Evolutionary conservation across 1,284 basidiomycete genomes (phyloP), one percentile per base, ranked within the genome.

Genomic region (Cryptococcus amylolentus): DNA sequence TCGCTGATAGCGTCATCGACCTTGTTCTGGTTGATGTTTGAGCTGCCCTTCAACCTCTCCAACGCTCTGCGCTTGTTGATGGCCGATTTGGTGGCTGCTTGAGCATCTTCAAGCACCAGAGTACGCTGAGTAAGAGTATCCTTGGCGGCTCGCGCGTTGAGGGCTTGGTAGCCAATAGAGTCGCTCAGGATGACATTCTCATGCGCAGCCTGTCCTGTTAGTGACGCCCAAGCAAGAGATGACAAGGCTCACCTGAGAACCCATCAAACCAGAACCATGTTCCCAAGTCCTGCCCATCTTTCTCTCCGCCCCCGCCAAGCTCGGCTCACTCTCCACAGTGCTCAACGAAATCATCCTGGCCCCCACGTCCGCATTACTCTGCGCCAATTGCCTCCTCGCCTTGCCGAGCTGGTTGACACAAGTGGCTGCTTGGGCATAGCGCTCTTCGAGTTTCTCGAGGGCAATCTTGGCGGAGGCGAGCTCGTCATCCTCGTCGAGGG

Each of bases 1-100:
- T 97, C 93, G 70, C 91, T 89, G 47, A 97, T 77, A 0, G 93
- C 92, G 68, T 95, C 92, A 71, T 96, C 91, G 5, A 95, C 94
- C 56, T 86, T 86, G 56, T 89, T 85, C 12, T 88, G 83, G 55
- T 87, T 84, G 58, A 97, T 94, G 65, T 85, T 92, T 12, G 86
- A 86, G 66, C 88, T 92, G 1, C 88, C 88, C 72, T 93, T 93
- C 67, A 97, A 76, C 45, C 92, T 84, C 70, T 97, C 93, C 56
- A 96, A 90, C 54, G 88, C 85, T 37, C 92, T 80, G 47, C 92
- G 84, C 76, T 95, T 96, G 23, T 87, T 90, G 64, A 97, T 96
- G 3, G 91, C 88, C 3, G 85, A 84, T 72, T 96, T 96, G 23
- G 91, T 89, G 2, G 92, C 91, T 5, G 84, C 81, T 63, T 95